Percentiles rank a stretch among this genome's conserved stretches.
phyloP scores from a whole-genome alignment of 108 stramenopile genomes.

The Stephanodiscus minutulus region DNA sequence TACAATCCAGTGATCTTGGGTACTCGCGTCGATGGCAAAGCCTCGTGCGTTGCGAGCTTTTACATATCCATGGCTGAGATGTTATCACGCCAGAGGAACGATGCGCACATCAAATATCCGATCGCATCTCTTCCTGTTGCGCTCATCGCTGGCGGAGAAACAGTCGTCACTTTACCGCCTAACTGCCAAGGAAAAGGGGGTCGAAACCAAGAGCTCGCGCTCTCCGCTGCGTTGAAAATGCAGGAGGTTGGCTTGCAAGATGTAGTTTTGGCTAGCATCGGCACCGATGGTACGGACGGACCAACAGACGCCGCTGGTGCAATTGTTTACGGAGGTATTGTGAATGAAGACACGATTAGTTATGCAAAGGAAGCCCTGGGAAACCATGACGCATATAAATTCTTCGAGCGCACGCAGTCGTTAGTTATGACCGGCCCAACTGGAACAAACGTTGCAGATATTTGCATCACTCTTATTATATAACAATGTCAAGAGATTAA shows the following conservation, averaged over 20 bases:
- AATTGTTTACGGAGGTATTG: constrained; percentile 73
- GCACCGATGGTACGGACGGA: constrained; percentile 90
- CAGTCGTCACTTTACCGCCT: constrained; percentile 73
- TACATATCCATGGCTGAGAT: constrained; percentile 77
- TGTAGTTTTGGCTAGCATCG: constrained; percentile 73
- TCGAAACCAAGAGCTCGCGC: constrained; percentile 87
- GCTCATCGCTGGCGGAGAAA: constrained; percentile 88
- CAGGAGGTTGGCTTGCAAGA: constrained; percentile 60
- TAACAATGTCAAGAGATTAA: no score
- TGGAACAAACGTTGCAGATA: constrained; percentile 88
- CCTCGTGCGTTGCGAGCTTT: constrained; percentile 65
- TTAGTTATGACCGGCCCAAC: constrained; percentile 80
- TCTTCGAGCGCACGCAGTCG: constrained; percentile 48
- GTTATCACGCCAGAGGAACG: constrained; percentile 47
- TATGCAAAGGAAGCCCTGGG: constrained; percentile 59
- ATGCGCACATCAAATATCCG: constrained; percentile 14
- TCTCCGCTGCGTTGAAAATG: constrained; percentile 68
- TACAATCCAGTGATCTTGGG: constrained; percentile 80
- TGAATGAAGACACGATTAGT: constrained; percentile 21
- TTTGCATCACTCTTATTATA: constrained; percentile 74
- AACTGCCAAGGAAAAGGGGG: constrained; percentile 75
- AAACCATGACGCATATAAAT: constrained; percentile 74
- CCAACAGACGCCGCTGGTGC: constrained; percentile 92
- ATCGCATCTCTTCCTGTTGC: constrained; percentile 62
- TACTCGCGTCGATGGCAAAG: constrained; percentile 79